These are phyloP conservation scores for Ceriops zippeliana DNA, from an alignment of 345 rosid genomes.

Conservation along the genomic window DNA sequence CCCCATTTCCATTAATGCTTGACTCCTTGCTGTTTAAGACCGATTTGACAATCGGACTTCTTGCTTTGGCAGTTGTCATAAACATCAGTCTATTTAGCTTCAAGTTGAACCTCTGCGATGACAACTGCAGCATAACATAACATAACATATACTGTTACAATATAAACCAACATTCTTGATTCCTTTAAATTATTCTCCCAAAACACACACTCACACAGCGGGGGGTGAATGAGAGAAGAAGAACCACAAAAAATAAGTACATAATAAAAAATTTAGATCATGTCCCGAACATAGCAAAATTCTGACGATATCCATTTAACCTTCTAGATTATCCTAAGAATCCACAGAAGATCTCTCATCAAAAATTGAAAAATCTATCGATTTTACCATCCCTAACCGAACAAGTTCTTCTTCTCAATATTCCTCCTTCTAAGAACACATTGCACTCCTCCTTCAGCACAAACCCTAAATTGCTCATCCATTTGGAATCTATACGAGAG, in stretches of 20 bases:
- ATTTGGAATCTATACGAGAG: background rate
- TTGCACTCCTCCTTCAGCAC: no score
- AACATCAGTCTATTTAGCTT: slow-evolving; percentile 33
- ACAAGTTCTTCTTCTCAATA: no score
- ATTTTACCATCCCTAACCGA: no score
- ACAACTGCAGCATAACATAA: slow-evolving; percentile 37
- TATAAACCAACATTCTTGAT: background rate
- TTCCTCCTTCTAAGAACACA: no score
- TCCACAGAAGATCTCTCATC: no score
- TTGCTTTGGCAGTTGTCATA: slow-evolving; percentile 17
- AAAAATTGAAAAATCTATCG: no score
- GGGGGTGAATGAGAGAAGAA: background rate
- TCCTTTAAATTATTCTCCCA: background rate
- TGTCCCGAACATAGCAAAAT: no score
- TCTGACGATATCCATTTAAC: no score
- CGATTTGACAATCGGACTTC: slow-evolving; percentile 31
- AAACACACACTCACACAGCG: background rate
- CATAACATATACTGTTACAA: background rate
- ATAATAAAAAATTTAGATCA: no score
- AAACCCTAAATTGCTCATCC: background rate
- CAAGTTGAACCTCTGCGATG: slow-evolving; percentile 28
- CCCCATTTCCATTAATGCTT: slow-evolving; percentile 44
- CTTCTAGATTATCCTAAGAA: no score
- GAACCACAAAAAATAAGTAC: no score
- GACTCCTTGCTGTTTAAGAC: slow-evolving; percentile 37